Percentiles rank a stretch among this genome's conserved stretches.
Conservation (phyloP, 2,329 filamentous ascomycete genomes). For the Lizonia empirigonia region DNA sequence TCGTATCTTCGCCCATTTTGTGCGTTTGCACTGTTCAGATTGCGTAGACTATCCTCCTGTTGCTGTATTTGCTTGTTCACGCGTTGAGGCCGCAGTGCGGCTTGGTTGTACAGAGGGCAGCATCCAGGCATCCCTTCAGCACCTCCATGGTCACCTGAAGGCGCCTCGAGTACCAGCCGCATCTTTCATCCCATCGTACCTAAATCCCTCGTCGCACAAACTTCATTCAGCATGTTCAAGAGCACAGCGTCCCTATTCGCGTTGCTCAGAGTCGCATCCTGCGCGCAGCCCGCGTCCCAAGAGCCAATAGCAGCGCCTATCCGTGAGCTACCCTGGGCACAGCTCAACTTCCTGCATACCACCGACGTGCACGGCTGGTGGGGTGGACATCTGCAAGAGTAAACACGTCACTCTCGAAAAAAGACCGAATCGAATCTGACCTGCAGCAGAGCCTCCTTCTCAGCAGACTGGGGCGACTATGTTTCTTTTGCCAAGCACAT, state of each 20-base stretch:
- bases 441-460: slow-evolving; percentile 74
- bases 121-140: slow-evolving; percentile 15
- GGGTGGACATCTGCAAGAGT: slow-evolving; percentile 90
- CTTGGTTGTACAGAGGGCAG: slow-evolving; percentile 1
- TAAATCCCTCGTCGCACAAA: background rate
- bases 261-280: slow-evolving; percentile 51
- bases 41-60: background rate
- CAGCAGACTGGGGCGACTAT: slow-evolving; percentile 97
- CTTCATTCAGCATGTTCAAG: slow-evolving; percentile 25
- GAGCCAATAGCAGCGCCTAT: slow-evolving; percentile 78
- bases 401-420: background rate
- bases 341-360: slow-evolving; percentile 88
- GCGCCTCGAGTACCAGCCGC: slow-evolving; percentile 7
- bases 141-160: slow-evolving; percentile 27
- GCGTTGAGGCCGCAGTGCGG: background rate
- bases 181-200: slow-evolving; percentile 7
- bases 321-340: slow-evolving; percentile 85
- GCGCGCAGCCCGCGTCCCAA: slow-evolving; percentile 79
- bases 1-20: background rate
- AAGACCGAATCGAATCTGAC: slow-evolving; percentile 11
- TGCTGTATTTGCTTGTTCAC: background rate
- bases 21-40: background rate
- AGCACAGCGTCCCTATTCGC: slow-evolving; percentile 19
- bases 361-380: slow-evolving; percentile 97
- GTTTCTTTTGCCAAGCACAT: slow-evolving; percentile 89